These are phyloP conservation scores for Phaeolepiota aurea DNA, from an alignment of 768 basidiomycete species.

Conservation along the genomic window DNA sequence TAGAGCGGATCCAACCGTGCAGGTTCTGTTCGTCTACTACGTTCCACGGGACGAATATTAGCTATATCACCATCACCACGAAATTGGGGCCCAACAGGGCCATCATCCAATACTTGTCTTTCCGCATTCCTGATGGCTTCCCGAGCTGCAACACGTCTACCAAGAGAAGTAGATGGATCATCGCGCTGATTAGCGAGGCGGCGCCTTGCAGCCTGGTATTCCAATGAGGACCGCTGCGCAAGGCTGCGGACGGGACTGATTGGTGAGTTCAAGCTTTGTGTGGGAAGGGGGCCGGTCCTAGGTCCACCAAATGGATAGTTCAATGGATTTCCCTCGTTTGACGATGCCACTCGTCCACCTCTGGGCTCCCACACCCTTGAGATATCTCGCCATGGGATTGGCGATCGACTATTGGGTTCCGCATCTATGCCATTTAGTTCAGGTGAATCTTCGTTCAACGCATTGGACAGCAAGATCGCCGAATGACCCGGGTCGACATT, in stretches of 20 bases:
- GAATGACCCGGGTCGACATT: constrained; percentile 32
- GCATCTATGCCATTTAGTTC: neutral
- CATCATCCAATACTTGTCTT: neutral
- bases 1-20: constrained; percentile 8
- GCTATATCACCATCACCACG: constrained; percentile 16
- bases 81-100: neutral
- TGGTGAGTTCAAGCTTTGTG: neutral
- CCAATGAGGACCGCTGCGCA: constrained; percentile 17
- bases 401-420: neutral
- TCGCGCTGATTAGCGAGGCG: constrained; percentile 16
- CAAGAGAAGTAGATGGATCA: constrained; percentile 27
- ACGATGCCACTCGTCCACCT: neutral
- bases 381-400: neutral
- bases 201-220: constrained; percentile 15
- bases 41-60: constrained; percentile 9
- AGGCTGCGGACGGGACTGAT: constrained; percentile 3
- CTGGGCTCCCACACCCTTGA: neutral
- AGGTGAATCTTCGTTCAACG: neutral
- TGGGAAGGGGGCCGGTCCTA: neutral
- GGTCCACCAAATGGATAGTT: neutral
- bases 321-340: neutral
- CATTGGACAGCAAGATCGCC: constrained; percentile 24
- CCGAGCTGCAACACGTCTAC: constrained; percentile 31
- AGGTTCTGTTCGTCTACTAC: constrained; percentile 17
- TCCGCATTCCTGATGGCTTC: constrained; percentile 16